phyloP scores from a whole-genome alignment of 176 grass and related monocot genomes.

The Poa pratensis region DNA sequence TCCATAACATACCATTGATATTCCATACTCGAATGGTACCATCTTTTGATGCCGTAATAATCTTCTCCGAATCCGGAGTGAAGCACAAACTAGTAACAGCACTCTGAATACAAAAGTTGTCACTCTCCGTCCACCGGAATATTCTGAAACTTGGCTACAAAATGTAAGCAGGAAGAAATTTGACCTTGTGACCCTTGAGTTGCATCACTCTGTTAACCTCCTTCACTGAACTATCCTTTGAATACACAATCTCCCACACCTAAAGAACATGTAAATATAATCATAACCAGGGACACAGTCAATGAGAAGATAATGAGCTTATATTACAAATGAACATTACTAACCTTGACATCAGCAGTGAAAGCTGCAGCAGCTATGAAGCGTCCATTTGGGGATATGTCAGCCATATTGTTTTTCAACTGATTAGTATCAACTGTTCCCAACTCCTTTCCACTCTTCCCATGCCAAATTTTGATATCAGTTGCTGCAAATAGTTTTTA shows the following conservation, averaged over 20 bases:
- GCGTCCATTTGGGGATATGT: slow-evolving; percentile 88
- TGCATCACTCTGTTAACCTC: slow-evolving; percentile 92
- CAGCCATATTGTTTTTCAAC: slow-evolving; percentile 98
- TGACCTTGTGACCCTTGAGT: slow-evolving; percentile 97
- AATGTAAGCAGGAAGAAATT: neutral
- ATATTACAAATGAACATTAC: slow-evolving; percentile 20
- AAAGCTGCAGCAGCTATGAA: slow-evolving; percentile 98
- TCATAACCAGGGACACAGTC: slow-evolving; percentile 10
- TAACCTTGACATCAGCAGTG: slow-evolving; percentile 96
- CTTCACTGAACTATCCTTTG: slow-evolving; percentile 90
- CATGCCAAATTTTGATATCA: slow-evolving; percentile 97
- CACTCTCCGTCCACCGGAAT: slow-evolving; percentile 7
- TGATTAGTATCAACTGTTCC: slow-evolving; percentile 93
- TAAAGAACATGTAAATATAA: slow-evolving; percentile 49
- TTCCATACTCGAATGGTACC: slow-evolving; percentile 91
- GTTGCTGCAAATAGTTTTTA: slow-evolving; percentile 63
- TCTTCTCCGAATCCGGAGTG: slow-evolving; percentile 76
- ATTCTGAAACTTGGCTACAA: neutral
- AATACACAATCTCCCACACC: slow-evolving; percentile 98
- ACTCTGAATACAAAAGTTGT: slow-evolving; percentile 57
- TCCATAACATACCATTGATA: slow-evolving; percentile 78
- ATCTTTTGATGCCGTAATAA: slow-evolving; percentile 94
- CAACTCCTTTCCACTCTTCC: slow-evolving; percentile 89
- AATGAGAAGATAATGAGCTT: slow-evolving; percentile 2
- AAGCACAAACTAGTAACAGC: slow-evolving; percentile 90